Base-by-base conservation (phyloP, 352 stramenopile genomes). In the Globisporangium perplexum region DNA sequence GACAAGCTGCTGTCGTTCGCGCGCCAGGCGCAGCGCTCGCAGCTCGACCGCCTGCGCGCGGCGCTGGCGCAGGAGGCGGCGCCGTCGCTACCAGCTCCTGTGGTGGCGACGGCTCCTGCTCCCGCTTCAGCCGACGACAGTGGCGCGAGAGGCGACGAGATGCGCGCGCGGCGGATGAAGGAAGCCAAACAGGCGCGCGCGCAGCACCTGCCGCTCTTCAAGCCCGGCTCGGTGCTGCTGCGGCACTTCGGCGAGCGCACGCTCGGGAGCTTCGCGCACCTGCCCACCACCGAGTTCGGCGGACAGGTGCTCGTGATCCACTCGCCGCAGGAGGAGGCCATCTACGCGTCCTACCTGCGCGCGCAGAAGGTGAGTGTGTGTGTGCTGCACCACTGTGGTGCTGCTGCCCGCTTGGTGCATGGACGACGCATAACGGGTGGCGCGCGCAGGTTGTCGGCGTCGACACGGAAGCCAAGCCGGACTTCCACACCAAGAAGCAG, bases 381-480 rank as follows among this genome's bases (percentile, higher is more conserved):
- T n/a, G n/a, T n/a, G 12, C 14, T 44, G 7, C 3, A 20, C 4
- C 24, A 18, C 17, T 5, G 11, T 3, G 23, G 4, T 41, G 28
- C 12, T 12, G n/a, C 11, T 43, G 28, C 49, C n/a, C n/a, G n/a
- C n/a, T n/a, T n/a, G n/a, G n/a, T n/a, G n/a, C n/a, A n/a, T n/a
- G 24, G 1, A 36, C 33, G 15, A 30, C 17, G 20, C 18, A 17
- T 47, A 33, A 50, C 8, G n/a, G 17, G 23, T 35, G 11, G 10
- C 20, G 3, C 12, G 20, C 20, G 20, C 20, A 70, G 58, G 63
- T 85, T 18, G 41, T 86, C 20, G 83, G 83, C 18, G 68, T 94
- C 11, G 83, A 92, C 64, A 92, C 78, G n/a, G 83, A 94, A 55
- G 82, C 77, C 10, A 81, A 83, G 59, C 83, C 83, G 2, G 71